Conservation (phyloP, 352 stramenopile genomes). For the Phytophthora capsici region DNA sequence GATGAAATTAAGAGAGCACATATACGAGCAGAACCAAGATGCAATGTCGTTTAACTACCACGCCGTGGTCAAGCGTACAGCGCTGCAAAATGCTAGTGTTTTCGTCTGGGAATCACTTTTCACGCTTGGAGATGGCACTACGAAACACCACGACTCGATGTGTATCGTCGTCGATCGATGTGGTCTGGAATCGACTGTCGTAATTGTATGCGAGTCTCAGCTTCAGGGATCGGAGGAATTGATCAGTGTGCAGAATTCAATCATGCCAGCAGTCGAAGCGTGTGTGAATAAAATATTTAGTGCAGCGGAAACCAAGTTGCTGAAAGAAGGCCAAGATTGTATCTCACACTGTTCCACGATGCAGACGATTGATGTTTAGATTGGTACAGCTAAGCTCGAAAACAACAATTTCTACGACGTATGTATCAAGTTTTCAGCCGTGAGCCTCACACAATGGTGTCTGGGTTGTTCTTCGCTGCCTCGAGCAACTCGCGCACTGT, state of each 20-base stretch:
- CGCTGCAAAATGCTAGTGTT: not conserved
- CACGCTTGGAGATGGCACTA: not conserved
- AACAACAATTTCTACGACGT: no score
- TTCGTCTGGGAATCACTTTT: conserved; percentile 30
- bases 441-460: not conserved
- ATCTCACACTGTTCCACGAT: not conserved
- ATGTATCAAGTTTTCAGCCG: no score
- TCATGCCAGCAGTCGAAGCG: conserved; percentile 9
- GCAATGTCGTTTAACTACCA: conserved; percentile 2
- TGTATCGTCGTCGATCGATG: conserved; percentile 17
- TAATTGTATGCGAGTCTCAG: conserved; percentile 20
- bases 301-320: conserved; percentile 21
- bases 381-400: no score
- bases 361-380: conserved; percentile 3
- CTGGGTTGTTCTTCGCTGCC: not conserved
- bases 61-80: conserved; percentile 7
- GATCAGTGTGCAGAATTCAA: not conserved
- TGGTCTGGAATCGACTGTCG: conserved; percentile 11
- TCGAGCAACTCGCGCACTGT: no score
- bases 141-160: conserved; percentile 12
- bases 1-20: conserved; percentile 14
- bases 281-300: conserved; percentile 25
- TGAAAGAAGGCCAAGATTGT: conserved; percentile 8
- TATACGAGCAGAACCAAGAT: conserved; percentile 6
- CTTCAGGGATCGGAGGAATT: not conserved